A percentile compares a stretch with the other conserved stretches of the same genome.
Evolutionary conservation across 129 eudicot genomes (phyloP).

Genomic region (Artemisia argyi): DNA sequence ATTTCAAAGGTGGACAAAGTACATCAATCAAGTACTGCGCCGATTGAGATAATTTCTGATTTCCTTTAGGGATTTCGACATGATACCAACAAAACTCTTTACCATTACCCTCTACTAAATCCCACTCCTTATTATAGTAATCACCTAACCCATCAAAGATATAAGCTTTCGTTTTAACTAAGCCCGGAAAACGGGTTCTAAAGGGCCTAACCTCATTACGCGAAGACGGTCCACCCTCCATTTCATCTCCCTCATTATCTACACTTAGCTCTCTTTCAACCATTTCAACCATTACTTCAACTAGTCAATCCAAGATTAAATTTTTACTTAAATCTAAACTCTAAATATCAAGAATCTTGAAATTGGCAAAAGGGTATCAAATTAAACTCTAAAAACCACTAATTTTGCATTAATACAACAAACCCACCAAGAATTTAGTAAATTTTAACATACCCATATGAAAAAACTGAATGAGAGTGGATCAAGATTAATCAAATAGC

Average conservation of each 20-base stretch:
- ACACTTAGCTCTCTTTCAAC: slow-evolving; percentile 18
- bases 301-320: not conserved
- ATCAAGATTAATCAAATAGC: not conserved
- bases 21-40: slow-evolving; percentile 84
- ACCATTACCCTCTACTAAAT: slow-evolving; percentile 64
- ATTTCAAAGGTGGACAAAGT: slow-evolving; percentile 93
- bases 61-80: slow-evolving; percentile 85
- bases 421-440: no score
- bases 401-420: no score
- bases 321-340: slow-evolving; percentile 19
- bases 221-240: slow-evolving; percentile 44
- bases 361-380: not conserved
- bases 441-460: not conserved
- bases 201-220: slow-evolving; percentile 25
- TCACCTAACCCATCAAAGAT: slow-evolving; percentile 93
- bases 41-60: slow-evolving; percentile 80
- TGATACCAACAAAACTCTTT: slow-evolving; percentile 98
- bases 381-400: slow-evolving; percentile 6
- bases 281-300: slow-evolving; percentile 23
- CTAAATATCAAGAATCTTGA: slow-evolving; percentile 7
- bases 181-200: slow-evolving; percentile 49
- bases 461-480: not conserved
- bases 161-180: slow-evolving; percentile 72
- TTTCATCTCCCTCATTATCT: slow-evolving; percentile 50
- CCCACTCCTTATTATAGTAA: slow-evolving; percentile 92